A percentile compares a stretch with the other conserved stretches of the same genome.
phyloP scores from a whole-genome alignment of 495 filamentous ascomycete genomes.

The Saxophila tyrrhenica region DNA sequence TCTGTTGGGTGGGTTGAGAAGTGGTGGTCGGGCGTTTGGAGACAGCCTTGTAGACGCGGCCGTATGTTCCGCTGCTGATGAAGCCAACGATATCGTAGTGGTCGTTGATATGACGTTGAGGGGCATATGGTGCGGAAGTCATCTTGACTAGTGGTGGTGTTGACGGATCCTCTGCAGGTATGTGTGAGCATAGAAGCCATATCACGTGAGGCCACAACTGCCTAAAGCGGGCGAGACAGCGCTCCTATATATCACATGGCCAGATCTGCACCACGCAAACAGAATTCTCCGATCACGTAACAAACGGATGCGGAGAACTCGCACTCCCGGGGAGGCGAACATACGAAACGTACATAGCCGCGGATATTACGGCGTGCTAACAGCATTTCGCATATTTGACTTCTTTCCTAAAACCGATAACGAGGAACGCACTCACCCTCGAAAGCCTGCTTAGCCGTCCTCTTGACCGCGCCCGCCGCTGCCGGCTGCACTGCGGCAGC shows the following conservation, averaged over 20 bases:
- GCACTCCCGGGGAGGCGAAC: not conserved
- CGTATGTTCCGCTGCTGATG: slow-evolving; percentile 98
- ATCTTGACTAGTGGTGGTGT: slow-evolving; percentile 20
- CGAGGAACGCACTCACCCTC: slow-evolving; percentile 48
- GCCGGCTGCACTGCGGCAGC: slow-evolving; percentile 21
- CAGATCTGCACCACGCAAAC: too few relatives aligned
- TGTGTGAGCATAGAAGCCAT: not conserved
- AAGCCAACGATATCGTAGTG: slow-evolving; percentile 94
- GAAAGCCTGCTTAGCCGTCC: slow-evolving; percentile 63
- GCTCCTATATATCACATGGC: not conserved
- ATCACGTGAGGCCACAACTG: not conserved
- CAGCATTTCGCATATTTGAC: not conserved
- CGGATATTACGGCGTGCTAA: not conserved
- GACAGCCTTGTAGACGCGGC: slow-evolving; percentile 89
- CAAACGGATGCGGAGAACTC: not conserved
- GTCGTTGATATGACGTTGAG: slow-evolving; percentile 53
- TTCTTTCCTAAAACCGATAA: not conserved
- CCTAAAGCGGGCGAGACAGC: not conserved
- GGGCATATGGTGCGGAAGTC: slow-evolving; percentile 10
- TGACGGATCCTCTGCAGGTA: slow-evolving; percentile 9
- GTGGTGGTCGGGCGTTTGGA: slow-evolving; percentile 43
- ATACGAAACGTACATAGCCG: not conserved
- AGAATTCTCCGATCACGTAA: not conserved
- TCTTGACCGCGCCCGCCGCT: slow-evolving; percentile 47
- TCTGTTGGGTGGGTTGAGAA: not conserved